phyloP scores from a whole-genome alignment of 1,284 basidiomycete genomes.

The Trichosporon ovoides region DNA sequence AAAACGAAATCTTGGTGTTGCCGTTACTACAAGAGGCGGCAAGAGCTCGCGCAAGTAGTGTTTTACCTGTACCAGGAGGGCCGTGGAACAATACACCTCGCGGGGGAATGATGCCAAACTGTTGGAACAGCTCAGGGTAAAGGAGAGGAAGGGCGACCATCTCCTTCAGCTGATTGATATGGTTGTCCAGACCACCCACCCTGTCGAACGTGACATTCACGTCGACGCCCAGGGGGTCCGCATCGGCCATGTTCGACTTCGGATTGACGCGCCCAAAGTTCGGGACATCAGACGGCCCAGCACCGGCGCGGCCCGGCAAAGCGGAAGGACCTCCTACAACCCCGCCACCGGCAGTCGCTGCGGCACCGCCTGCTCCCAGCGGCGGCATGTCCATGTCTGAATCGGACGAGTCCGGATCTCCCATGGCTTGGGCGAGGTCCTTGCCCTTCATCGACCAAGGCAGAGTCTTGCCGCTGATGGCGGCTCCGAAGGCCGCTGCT shows the following conservation, averaged over 20 bases:
- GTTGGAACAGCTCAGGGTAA: slow-evolving; percentile 96
- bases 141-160: slow-evolving; percentile 95
- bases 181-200: slow-evolving; percentile 93
- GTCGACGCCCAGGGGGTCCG: slow-evolving; percentile 91
- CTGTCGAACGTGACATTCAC: slow-evolving; percentile 92
- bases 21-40: slow-evolving; percentile 88
- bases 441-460: slow-evolving; percentile 33
- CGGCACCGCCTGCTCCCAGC: slow-evolving; percentile 1
- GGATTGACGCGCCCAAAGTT: slow-evolving; percentile 48
- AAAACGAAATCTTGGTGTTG: slow-evolving; percentile 91
- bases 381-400: slow-evolving; percentile 20
- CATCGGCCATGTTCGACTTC: slow-evolving; percentile 75
- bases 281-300: slow-evolving; percentile 54
- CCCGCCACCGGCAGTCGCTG: not conserved
- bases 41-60: slow-evolving; percentile 83
- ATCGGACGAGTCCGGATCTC: slow-evolving; percentile 42
- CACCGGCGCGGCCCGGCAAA: slow-evolving; percentile 28
- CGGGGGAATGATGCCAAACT: slow-evolving; percentile 90
- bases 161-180: slow-evolving; percentile 96
- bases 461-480: slow-evolving; percentile 22
- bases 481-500: slow-evolving; percentile 30
- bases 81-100: slow-evolving; percentile 96
- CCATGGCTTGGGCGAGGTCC: slow-evolving; percentile 40
- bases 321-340: slow-evolving; percentile 4
- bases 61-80: slow-evolving; percentile 85